Evolutionary conservation across 192 early-diverging fungal species (phyloP).

Genomic region (Gorgonomyces haynaldii): DNA sequence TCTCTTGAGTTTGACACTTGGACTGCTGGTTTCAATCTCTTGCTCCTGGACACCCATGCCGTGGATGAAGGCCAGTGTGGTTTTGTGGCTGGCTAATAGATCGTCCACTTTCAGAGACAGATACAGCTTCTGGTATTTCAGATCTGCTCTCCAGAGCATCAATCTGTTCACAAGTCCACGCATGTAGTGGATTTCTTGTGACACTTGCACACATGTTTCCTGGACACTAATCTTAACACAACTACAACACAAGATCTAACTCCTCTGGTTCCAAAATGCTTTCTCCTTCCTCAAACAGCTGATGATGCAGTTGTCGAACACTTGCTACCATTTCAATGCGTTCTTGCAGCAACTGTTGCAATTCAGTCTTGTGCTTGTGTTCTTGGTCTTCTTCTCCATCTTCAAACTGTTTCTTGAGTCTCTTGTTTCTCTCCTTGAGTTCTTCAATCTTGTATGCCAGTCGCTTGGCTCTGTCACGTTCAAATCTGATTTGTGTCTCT

Average conservation of each 20-base stretch:
- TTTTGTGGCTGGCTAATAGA: too few species aligned
- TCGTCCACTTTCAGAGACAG: slow-evolving; percentile 27
- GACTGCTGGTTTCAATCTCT: too few species aligned
- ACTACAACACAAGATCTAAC: background rate
- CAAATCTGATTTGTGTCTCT: slow-evolving; percentile 13
- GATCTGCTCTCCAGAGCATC: slow-evolving; percentile 27
- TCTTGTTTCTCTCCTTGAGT: slow-evolving; percentile 8
- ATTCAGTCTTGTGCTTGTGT: too few species aligned
- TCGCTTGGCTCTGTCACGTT: slow-evolving; percentile 18
- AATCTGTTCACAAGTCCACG: slow-evolving; percentile 23
- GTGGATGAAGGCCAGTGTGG: too few species aligned
- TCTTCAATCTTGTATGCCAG: slow-evolving; percentile 15
- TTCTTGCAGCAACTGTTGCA: background rate
- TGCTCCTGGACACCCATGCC: too few species aligned
- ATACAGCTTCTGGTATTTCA: slow-evolving; percentile 36
- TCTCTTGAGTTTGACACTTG: too few species aligned
- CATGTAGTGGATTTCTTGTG: slow-evolving; percentile 20
- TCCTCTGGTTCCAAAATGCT: background rate
- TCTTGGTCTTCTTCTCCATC: too few species aligned
- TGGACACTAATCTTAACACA: background rate
- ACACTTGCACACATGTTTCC: background rate
- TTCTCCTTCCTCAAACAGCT: background rate
- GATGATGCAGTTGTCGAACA: background rate
- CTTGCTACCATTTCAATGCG: background rate
- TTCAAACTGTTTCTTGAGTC: too few species aligned